Conservation (phyloP, 768 basidiomycete genomes). For the Trametes maxima region DNA sequence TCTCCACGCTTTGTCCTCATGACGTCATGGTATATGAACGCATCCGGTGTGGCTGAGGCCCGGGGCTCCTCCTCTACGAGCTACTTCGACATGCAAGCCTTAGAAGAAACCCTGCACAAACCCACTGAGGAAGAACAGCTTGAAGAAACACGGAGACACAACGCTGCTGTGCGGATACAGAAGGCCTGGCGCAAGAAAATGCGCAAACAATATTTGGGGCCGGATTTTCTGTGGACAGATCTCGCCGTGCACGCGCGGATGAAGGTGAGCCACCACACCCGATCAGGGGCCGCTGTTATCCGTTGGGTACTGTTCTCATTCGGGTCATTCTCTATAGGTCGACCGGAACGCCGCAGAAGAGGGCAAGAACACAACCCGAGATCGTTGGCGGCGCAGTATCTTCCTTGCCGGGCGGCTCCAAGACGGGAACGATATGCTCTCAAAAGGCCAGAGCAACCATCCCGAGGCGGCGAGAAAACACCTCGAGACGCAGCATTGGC, state of each 20-base stretch:
- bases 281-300: constrained; percentile 2
- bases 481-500: constrained; percentile 63
- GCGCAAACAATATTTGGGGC: constrained; percentile 21
- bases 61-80: background rate
- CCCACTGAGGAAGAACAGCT: constrained; percentile 21
- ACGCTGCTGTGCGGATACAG: constrained; percentile 29
- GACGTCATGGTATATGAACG: constrained; percentile 14
- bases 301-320: background rate
- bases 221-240: constrained; percentile 30
- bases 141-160: constrained; percentile 17
- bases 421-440: constrained; percentile 46
- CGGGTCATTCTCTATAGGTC: constrained; percentile 37
- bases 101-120: constrained; percentile 10
- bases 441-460: constrained; percentile 33
- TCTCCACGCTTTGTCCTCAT: background rate
- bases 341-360: constrained; percentile 45
- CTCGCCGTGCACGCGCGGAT: constrained; percentile 26
- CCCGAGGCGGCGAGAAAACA: constrained; percentile 43
- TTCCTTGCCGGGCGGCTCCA: constrained; percentile 45
- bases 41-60: background rate
- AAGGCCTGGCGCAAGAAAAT: constrained; percentile 27
- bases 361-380: constrained; percentile 47
- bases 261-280: constrained; percentile 24
- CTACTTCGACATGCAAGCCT: constrained; percentile 10
- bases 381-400: constrained; percentile 51